Base-by-base conservation (phyloP, 805 yeast genomes). In the Candida suzukii region DNA sequence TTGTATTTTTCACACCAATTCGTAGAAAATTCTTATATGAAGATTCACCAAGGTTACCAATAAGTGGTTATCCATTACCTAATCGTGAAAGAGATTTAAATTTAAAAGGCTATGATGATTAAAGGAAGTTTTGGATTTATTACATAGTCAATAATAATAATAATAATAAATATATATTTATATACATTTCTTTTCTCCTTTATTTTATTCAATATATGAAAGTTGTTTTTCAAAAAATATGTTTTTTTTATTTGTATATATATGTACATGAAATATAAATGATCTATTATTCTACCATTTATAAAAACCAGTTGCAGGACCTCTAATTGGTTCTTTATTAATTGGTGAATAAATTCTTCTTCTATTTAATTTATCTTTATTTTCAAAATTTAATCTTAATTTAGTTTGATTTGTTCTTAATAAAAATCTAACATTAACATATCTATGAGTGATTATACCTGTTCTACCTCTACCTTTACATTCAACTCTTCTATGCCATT, bases 381-480 rank as follows among this genome's bases (percentile, higher is more conserved):
- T 64, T 56, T 85, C 95, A 67, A 74, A 76, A 14, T 67, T 74
- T 41, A 76, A 55, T 61, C 95, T 73, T 46, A 66, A 58, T 53
- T 70, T 65, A 13, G 95, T 84, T 48, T 76, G 77, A 36, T 76
- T 71, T 4, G 87, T 74, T 58, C 79, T 83, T 43, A 91, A 68
- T 43, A 91, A 71, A 35, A 86, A 85, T 65, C 83, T 78, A 26
- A 90, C 78, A 61, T 91, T 95, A 40, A 88, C 80, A 58, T 75
- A 83, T 46, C 84, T 78, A 55, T 86, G 93, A 26, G 71, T 73
- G 39, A 84, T 73, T 43, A 85, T 64, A 58, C 98, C 98, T 18
- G 76, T 71, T 61, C 96, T 78, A 48, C 96, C 96, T 67, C 98
- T 80, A 48, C 93, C 96, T 67, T 88, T 88, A 57, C 74, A 71